Evolutionary conservation across 805 yeast species (phyloP), one percentile per base, ranked within the genome.

Genomic region (Blastobotrys terrestris): DNA sequence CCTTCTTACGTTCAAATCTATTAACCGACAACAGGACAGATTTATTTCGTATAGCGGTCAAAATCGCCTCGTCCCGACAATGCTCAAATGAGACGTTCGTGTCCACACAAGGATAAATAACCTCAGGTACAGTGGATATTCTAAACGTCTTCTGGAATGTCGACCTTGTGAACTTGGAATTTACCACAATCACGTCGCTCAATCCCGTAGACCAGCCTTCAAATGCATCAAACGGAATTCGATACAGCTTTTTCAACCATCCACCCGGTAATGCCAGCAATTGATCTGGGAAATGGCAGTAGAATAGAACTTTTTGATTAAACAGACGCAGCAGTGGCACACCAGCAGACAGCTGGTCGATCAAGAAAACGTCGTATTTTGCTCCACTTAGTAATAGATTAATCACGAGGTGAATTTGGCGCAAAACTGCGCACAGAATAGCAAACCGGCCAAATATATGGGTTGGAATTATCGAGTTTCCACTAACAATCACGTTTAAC

Each of bases 211-310:
- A 78, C 70, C 85, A 75, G 59, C 87, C 89, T 69, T 94, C 99
- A 19, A 86, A 69, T n/a, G 71, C 59, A 67, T 94, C 96, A 67
- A 94, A 92, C 1, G 96, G 94, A 2, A 77, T 50, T 56, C 99
- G 74, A 68, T 94, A 94, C 0, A 86, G 48, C 55, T 69, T 72
- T 61, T 89, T 84, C 6, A 85, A 22, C 0, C 75, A 22, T 1
- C 83, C 72, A 2, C 76, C 72, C 50, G 84, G 83, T 16, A 72
- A 71, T 0, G 96, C 84, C 44, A 92, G 71, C 48, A 85, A 73
- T 63, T 85, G 85, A 67, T 94, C 99, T 0, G 99, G 99, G 67
- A 92, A 92, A 72, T 94, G 99, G 63, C 99, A 91, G 68, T 94
- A 94, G 65, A 92, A 94, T 49, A 94, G 69, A 2, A 87, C 76